These are phyloP conservation scores for Artemisia tridentata DNA, from an alignment of 129 eudicot species.

Conservation along the genomic window DNA sequence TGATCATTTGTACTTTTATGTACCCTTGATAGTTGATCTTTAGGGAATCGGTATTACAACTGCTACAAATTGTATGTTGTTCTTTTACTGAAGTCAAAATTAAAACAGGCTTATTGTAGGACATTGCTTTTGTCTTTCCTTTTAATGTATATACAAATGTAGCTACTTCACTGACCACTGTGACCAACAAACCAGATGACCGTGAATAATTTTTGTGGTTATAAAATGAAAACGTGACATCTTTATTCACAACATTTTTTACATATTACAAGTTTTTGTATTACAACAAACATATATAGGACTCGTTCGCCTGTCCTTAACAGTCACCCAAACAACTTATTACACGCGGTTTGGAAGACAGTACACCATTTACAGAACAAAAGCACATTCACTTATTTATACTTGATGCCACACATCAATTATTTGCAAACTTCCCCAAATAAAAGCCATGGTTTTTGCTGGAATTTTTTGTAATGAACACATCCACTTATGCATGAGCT, in stretches of 20 bases:
- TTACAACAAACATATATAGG: background rate
- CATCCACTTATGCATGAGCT: constrained; percentile 23
- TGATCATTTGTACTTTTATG: constrained; percentile 4
- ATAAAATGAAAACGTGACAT: no score
- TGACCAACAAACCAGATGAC: background rate
- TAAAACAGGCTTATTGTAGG: background rate
- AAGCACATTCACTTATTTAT: background rate
- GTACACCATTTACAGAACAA: constrained; percentile 11
- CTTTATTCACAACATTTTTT: no score
- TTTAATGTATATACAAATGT: background rate
- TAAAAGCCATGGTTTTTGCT: constrained; percentile 3
- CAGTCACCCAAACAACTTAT: background rate
- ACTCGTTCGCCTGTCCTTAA: no score
- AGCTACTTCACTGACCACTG: background rate
- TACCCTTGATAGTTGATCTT: constrained; percentile 17
- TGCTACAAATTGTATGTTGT: no score
- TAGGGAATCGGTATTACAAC: background rate
- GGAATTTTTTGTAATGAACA: constrained; percentile 9
- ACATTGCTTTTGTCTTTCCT: background rate
- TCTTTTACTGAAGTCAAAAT: no score
- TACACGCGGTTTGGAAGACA: background rate
- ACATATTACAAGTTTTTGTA: no score
- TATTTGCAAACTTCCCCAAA: constrained; percentile 8
- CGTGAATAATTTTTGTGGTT: background rate
- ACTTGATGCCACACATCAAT: constrained; percentile 6